A percentile compares a stretch with the other conserved stretches of the same genome.
Evolutionary conservation across 2,329 filamentous ascomycete genomes (phyloP).

Genomic region (Xylariaceae sp.): DNA sequence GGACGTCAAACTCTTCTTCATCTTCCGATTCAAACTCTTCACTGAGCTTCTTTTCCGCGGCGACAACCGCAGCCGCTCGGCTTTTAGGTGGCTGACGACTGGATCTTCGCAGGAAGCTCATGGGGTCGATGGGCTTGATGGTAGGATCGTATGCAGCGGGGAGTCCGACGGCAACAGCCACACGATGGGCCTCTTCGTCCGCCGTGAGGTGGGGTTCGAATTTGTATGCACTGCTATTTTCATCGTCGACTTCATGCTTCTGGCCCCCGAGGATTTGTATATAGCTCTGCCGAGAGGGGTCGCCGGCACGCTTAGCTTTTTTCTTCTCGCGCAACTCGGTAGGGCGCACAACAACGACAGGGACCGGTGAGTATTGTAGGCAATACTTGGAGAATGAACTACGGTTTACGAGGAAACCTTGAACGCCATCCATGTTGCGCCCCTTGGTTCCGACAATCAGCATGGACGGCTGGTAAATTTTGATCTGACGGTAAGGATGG

Average conservation of each 20-base stretch:
- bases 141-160: constrained; percentile 60
- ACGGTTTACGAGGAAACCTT: constrained; percentile 68
- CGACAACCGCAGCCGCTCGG: constrained; percentile 33
- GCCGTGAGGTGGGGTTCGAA: constrained; percentile 50
- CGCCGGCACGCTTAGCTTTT: constrained; percentile 75
- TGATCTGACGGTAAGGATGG: constrained; percentile 54
- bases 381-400: constrained; percentile 94
- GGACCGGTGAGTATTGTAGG: constrained; percentile 85
- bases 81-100: constrained; percentile 17
- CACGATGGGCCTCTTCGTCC: constrained; percentile 59
- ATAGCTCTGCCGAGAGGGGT: constrained; percentile 71
- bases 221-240: constrained; percentile 48
- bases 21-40: constrained; percentile 34
- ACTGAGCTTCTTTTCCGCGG: constrained; percentile 35
- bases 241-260: constrained; percentile 53
- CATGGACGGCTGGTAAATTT: constrained; percentile 86
- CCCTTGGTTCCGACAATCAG: constrained; percentile 86
- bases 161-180: constrained; percentile 57
- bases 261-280: constrained; percentile 64
- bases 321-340: constrained; percentile 85
- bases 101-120: constrained; percentile 23
- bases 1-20: constrained; percentile 40
- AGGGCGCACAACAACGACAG: constrained; percentile 85
- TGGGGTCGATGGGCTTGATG: constrained; percentile 48
- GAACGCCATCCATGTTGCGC: constrained; percentile 76